phyloP scores from a whole-genome alignment of 2,329 filamentous ascomycete genomes.

The Colletotrichum sp. region DNA sequence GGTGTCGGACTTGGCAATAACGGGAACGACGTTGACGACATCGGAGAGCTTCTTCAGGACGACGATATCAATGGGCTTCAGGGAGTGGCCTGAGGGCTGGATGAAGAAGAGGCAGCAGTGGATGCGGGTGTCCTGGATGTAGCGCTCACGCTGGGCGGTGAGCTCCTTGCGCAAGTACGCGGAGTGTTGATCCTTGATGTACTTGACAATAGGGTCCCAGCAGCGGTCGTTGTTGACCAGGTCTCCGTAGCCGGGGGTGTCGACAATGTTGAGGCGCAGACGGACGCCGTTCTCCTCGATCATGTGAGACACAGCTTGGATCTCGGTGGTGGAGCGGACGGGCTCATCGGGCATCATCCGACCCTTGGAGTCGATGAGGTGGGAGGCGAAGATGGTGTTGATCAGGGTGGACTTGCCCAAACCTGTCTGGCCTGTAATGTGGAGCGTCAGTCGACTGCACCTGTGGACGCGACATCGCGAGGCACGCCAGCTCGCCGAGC shows the following conservation, averaged over 20 bases:
- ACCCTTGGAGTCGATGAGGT: constrained; percentile 98
- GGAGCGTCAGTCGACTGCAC: constrained; percentile 4
- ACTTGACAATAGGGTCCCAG: constrained; percentile 99
- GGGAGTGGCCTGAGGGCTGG: constrained; percentile 94
- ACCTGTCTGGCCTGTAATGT: constrained; percentile 83
- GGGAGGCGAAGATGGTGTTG: constrained; percentile 99
- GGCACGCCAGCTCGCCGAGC: not conserved
- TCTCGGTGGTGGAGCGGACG: constrained; percentile 95
- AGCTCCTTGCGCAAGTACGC: constrained; percentile 99
- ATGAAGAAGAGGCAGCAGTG: constrained; percentile 99
- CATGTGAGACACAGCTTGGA: constrained; percentile 96
- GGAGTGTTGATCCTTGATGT: constrained; percentile 99
- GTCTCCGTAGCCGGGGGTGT: constrained; percentile 97
- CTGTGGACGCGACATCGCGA: not conserved
- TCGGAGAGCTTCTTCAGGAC: constrained; percentile 99
- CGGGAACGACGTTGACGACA: constrained; percentile 98
- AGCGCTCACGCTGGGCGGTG: constrained; percentile 97
- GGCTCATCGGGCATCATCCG: constrained; percentile 90
- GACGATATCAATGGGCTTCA: constrained; percentile 99
- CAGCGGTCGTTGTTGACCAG: constrained; percentile 99
- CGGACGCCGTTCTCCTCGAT: constrained; percentile 99
- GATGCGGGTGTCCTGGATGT: constrained; percentile 98
- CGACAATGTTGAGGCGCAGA: constrained; percentile 96
- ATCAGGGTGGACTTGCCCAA: constrained; percentile 98
- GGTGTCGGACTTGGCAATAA: constrained; percentile 98